Base-by-base conservation (phyloP, 495 filamentous ascomycete species). In the Lineolata rhizophorae region DNA sequence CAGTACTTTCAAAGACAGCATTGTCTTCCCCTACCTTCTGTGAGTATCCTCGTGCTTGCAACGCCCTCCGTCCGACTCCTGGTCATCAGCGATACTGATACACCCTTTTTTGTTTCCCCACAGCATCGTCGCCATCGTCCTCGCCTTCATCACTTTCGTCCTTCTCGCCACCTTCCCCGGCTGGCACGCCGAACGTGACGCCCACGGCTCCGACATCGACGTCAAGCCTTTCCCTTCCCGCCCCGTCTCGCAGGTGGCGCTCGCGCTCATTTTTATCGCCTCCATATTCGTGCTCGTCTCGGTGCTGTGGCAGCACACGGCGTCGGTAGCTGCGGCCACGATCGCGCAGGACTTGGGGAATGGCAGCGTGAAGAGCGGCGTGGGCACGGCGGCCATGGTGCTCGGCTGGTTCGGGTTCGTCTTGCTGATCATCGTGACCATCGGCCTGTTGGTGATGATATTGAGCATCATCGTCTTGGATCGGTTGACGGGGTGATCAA, bases 331-430 rank as follows among this genome's bases (percentile, higher is more conserved):
- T 4, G 85, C 85, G 10, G 77, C 78, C 35, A 81, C 84, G 27
- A 79, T 94, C 36, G 83, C 81, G 0, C 82, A 92, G 52, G 83
- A 92, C 46, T 63, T 95, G 41, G 85, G 76, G n/a, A 95, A 95
- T 52, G 85, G 85, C 12, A 82, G 74, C 43, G 78, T 95, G 11
- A 61, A 67, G 51, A 77, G 74, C 32, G 85, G 85, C 10, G 82
- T 95, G 24, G 85, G 85, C 2, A 77, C 77, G 3, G 77, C 72
- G 2, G 85, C 85, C 6, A 95, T 95, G 80, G 76, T 94, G 18
- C 62, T 95, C 43, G 85, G 85, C 17, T 95, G 85, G 85, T 94
- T 95, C 51, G 77, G 81, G 10, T 95, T 95, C 45, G 77, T 75
- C 20, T 46, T 94, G 36, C 60, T 95, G 39, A 85, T 94, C 34